A percentile compares a stretch with the other conserved stretches of the same genome.
phyloP scores from a whole-genome alignment of 179 eudicot species.

The Pouteria campechiana region DNA sequence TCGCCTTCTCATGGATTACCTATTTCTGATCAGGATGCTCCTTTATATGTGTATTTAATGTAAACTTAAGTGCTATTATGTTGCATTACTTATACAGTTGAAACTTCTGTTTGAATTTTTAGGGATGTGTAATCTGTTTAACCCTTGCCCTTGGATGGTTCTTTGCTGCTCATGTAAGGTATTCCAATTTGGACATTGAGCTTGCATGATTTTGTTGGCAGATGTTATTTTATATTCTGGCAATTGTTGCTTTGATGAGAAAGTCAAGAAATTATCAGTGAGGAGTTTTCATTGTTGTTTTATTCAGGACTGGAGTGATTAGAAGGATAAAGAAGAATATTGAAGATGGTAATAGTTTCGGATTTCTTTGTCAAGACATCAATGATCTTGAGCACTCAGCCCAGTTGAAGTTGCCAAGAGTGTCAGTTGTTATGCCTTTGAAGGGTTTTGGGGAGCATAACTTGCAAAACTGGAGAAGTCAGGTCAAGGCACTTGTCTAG shows the following conservation, averaged over 20 bases:
- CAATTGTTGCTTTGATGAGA: background rate
- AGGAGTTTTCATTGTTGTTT: background rate
- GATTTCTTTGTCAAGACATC: slow-evolving; percentile 68
- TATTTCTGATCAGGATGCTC: too few relatives aligned
- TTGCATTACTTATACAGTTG: too few relatives aligned
- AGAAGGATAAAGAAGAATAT: slow-evolving; percentile 50
- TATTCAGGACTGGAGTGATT: slow-evolving; percentile 67
- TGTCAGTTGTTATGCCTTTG: slow-evolving; percentile 86
- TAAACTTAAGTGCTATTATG: too few relatives aligned
- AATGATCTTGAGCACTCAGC: slow-evolving; percentile 76
- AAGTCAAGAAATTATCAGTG: background rate
- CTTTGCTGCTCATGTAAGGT: slow-evolving; percentile 79
- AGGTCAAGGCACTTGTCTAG: too few relatives aligned
- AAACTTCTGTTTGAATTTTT: too few relatives aligned
- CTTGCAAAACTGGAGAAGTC: slow-evolving; percentile 91
- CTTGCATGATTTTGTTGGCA: too few relatives aligned
- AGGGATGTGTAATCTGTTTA: slow-evolving; percentile 74
- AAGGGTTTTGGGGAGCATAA: slow-evolving; percentile 97
- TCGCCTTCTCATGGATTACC: too few relatives aligned
- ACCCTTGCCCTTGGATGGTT: slow-evolving; percentile 77
- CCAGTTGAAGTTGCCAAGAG: slow-evolving; percentile 68
- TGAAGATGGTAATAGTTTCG: slow-evolving; percentile 64
- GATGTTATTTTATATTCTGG: too few relatives aligned
- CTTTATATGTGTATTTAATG: too few relatives aligned
- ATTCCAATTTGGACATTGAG: slow-evolving; percentile 4